phyloP scores from a whole-genome alignment of 805 yeast species.

The Diddensiella caesifluorescens region DNA sequence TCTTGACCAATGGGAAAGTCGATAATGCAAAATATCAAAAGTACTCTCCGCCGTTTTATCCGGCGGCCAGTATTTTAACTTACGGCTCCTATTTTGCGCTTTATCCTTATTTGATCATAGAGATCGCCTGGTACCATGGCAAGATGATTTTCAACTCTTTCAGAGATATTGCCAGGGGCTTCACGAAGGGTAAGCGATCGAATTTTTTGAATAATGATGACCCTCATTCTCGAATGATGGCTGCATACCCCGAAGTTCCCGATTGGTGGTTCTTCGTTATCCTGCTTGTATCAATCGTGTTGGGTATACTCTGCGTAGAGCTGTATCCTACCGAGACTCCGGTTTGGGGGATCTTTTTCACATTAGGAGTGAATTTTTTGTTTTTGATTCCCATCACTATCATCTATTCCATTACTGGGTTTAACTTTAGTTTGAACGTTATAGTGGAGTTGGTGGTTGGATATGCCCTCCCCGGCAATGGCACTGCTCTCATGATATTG shows the following conservation, averaged over 20 bases:
- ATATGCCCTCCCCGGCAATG: slow-evolving; percentile 56
- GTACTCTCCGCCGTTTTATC: slow-evolving; percentile 63
- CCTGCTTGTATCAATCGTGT: slow-evolving; percentile 38
- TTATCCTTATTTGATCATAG: slow-evolving; percentile 49
- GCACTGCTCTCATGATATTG: slow-evolving; percentile 56
- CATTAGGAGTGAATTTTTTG: slow-evolving; percentile 47
- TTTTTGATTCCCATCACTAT: slow-evolving; percentile 62
- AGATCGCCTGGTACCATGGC: slow-evolving; percentile 23
- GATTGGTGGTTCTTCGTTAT: slow-evolving; percentile 44
- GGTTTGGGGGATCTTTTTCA: slow-evolving; percentile 59
- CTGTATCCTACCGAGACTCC: slow-evolving; percentile 40
- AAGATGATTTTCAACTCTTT: slow-evolving; percentile 3
- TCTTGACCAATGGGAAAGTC: slow-evolving; percentile 34
- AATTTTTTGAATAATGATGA: too few relatives aligned
- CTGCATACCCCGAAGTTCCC: slow-evolving; percentile 48
- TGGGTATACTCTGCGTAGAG: slow-evolving; percentile 41
- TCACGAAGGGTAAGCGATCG: too few relatives aligned
- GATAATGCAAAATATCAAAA: slow-evolving; percentile 43
- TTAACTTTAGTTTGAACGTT: slow-evolving; percentile 53
- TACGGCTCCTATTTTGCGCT: slow-evolving; percentile 52
- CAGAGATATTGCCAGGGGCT: slow-evolving; percentile 34
- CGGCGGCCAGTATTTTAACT: slow-evolving; percentile 39
- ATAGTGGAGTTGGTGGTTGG: slow-evolving; percentile 62
- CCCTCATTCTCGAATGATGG: slow-evolving; percentile 38
- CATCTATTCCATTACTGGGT: slow-evolving; percentile 56